phyloP scores from a whole-genome alignment of 2,329 filamentous ascomycete species.

The Capronia americana region DNA sequence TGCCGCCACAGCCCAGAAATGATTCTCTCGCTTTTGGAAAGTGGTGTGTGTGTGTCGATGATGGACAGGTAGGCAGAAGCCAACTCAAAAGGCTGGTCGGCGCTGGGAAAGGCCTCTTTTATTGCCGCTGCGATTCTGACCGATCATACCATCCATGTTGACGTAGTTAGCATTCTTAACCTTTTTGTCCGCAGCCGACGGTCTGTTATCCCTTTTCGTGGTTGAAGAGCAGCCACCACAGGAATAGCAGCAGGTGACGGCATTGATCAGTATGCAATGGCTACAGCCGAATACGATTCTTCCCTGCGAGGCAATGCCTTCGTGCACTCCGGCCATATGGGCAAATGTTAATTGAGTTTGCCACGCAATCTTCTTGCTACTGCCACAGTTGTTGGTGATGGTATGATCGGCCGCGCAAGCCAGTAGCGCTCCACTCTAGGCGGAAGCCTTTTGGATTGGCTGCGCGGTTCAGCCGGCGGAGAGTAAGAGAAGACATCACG shows the following conservation, averaged over 20 bases:
- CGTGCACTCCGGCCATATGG: background rate
- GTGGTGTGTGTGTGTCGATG: too few relatives aligned
- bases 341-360: background rate
- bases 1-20: background rate
- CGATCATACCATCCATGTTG: too few relatives aligned
- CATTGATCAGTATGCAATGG: background rate
- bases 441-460: conserved; percentile 8
- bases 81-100: too few relatives aligned
- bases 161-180: too few relatives aligned
- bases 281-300: background rate
- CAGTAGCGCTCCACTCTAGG: background rate
- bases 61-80: too few relatives aligned
- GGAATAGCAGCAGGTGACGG: background rate
- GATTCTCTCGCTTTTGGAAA: background rate
- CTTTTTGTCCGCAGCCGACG: too few relatives aligned
- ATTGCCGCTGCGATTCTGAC: too few relatives aligned
- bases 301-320: background rate
- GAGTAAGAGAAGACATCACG: background rate
- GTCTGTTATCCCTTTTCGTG: too few relatives aligned
- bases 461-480: background rate
- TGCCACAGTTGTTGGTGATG: background rate
- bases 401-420: conserved; percentile 12
- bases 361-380: conserved; percentile 11
- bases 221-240: background rate
- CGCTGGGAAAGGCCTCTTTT: too few relatives aligned